These are phyloP conservation scores for Helminthosporium solani DNA, from an alignment of 2,329 filamentous ascomycete genomes.

Conservation along the genomic window DNA sequence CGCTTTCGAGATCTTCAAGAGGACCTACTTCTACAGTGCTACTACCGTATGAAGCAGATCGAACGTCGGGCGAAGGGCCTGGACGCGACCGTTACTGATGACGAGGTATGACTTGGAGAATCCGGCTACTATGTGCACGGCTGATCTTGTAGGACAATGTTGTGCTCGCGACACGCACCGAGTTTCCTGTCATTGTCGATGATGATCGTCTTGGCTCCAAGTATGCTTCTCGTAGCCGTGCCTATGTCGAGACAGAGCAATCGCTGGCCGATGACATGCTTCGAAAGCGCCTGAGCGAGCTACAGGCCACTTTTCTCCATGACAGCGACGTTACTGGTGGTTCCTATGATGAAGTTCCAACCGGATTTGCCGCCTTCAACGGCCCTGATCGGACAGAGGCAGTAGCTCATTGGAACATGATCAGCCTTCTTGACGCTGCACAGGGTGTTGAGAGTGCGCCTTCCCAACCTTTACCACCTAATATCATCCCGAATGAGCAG, in stretches of 20 bases:
- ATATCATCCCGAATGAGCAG: slow-evolving; percentile 44
- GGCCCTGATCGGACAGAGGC: slow-evolving; percentile 45
- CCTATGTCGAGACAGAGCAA: slow-evolving; percentile 43
- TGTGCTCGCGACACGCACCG: slow-evolving; percentile 30
- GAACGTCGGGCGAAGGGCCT: slow-evolving; percentile 37
- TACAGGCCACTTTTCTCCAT: slow-evolving; percentile 25
- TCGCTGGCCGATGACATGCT: slow-evolving; percentile 34
- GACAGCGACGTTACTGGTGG: slow-evolving; percentile 37
- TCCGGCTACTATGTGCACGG: neutral
- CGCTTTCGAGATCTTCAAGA: slow-evolving; percentile 36
- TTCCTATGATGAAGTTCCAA: slow-evolving; percentile 26
- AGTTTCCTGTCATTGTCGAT: slow-evolving; percentile 22
- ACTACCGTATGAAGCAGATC: slow-evolving; percentile 41
- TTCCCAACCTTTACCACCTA: slow-evolving; percentile 14
- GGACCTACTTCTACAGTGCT: slow-evolving; percentile 39
- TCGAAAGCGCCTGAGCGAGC: slow-evolving; percentile 24
- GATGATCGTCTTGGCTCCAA: slow-evolving; percentile 35
- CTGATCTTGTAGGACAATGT: slow-evolving; percentile 31
- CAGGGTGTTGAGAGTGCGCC: slow-evolving; percentile 36
- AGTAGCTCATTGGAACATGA: slow-evolving; percentile 40
- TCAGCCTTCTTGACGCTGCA: slow-evolving; percentile 36
- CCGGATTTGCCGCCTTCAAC: slow-evolving; percentile 46
- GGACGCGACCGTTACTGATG: slow-evolving; percentile 43
- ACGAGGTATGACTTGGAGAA: slow-evolving; percentile 35
- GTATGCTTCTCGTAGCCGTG: slow-evolving; percentile 45